Evolutionary conservation across 805 yeast genomes (phyloP).

Genomic region (Candida ulmi): DNA sequence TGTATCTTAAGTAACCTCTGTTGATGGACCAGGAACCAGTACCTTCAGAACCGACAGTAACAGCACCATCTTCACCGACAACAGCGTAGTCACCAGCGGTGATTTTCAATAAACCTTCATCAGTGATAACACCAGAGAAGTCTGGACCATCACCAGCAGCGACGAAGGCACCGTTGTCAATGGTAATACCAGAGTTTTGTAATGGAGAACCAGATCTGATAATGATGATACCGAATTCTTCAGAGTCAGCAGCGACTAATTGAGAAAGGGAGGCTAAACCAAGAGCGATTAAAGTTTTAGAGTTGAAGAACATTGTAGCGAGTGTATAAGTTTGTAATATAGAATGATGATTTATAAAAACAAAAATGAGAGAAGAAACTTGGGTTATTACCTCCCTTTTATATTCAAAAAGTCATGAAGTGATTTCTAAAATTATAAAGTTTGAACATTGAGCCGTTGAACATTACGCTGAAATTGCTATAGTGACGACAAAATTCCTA

Average conservation of each 20-base stretch:
- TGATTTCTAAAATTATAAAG: no score
- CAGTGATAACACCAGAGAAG: constrained; percentile 22
- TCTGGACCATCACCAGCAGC: constrained; percentile 13
- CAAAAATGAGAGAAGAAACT: no score
- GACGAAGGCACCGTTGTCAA: constrained; percentile 10
- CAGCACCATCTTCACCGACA: constrained; percentile 18
- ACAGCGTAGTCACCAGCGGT: constrained; percentile 26
- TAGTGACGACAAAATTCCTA: no score
- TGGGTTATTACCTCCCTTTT: no score
- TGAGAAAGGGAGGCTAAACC: constrained; percentile 23
- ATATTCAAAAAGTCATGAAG: no score
- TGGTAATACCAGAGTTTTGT: constrained; percentile 25
- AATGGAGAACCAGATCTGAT: constrained; percentile 31
- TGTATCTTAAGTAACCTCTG: constrained; percentile 31
- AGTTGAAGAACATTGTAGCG: constrained; percentile 23
- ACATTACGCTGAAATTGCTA: no score
- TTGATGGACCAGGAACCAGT: constrained; percentile 35
- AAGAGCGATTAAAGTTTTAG: constrained; percentile 21
- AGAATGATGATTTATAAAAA: no score
- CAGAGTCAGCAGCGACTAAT: constrained; percentile 29
- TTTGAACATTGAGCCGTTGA: no score
- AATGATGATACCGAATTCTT: constrained; percentile 27
- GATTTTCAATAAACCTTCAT: constrained; percentile 27
- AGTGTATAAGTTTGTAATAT: constrained; percentile 1
- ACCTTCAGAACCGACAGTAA: constrained; percentile 25